A percentile compares a stretch with the other conserved stretches of the same genome.
Conservation (phyloP, 2,329 filamentous ascomycete species). For the Rugonectria rugulosa region DNA sequence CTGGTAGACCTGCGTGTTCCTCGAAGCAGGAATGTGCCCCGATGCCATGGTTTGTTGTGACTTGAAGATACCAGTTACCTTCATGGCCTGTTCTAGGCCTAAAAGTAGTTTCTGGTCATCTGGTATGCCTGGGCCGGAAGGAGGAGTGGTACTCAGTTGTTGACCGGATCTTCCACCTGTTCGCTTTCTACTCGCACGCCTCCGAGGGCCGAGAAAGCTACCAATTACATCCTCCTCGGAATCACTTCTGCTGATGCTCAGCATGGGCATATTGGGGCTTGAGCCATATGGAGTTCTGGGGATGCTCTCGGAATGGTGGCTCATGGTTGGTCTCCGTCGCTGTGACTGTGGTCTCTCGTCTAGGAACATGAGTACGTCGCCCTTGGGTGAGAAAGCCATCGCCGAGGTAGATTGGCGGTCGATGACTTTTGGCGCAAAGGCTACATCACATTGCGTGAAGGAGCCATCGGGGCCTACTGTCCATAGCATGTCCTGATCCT, state of each 20-base stretch:
- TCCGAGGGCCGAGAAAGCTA: conserved; percentile 63
- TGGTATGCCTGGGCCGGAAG: conserved; percentile 46
- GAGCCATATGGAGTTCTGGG: conserved; percentile 55
- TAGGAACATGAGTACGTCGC: conserved; percentile 68
- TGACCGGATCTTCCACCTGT: conserved; percentile 53
- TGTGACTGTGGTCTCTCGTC: conserved; percentile 61
- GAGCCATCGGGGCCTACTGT: conserved; percentile 68
- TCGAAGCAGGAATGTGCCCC: conserved; percentile 61
- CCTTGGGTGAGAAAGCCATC: conserved; percentile 66
- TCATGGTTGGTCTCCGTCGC: conserved; percentile 51
- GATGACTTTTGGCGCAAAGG: conserved; percentile 68
- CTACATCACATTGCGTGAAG: conserved; percentile 71
- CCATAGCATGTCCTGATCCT: conserved; percentile 71
- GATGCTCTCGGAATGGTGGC: conserved; percentile 44
- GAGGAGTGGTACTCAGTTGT: conserved; percentile 63
- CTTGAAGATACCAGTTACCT: conserved; percentile 63
- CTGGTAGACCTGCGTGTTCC: conserved; percentile 60
- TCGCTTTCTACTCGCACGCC: conserved; percentile 50
- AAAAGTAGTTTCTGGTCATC: conserved; percentile 53
- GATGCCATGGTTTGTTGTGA: conserved; percentile 70
- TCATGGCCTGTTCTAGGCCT: conserved; percentile 65
- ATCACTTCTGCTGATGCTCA: conserved; percentile 67
- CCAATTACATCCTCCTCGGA: conserved; percentile 71
- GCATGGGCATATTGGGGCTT: conserved; percentile 56
- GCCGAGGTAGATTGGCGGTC: conserved; percentile 69